Evolutionary conservation across 192 early-diverging fungal species (phyloP).

Genomic region (Coemansia sp.): DNA sequence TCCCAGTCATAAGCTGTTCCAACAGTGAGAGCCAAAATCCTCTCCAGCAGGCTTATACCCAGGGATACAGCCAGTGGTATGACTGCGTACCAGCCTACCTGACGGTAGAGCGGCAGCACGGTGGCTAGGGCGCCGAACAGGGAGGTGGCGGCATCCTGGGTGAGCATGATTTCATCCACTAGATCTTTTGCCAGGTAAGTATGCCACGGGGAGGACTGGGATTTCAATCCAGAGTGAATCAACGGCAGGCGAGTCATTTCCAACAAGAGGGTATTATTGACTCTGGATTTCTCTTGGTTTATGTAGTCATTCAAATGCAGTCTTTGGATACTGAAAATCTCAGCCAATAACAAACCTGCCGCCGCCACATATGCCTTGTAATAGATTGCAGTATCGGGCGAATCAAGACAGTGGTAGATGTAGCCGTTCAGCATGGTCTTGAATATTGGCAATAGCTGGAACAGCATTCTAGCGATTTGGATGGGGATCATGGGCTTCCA

Average conservation of each 20-base stretch:
- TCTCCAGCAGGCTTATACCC: neutral
- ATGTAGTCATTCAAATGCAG: neutral
- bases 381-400: neutral
- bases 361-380: neutral
- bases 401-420: constrained; percentile 26
- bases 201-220: too few species aligned
- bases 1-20: neutral
- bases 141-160: neutral
- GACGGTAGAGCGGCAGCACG: neutral
- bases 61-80: neutral
- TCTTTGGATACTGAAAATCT: neutral
- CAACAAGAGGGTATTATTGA: neutral
- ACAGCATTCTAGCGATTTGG: neutral
- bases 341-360: neutral
- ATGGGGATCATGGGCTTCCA: constrained; percentile 40
- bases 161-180: too few species aligned
- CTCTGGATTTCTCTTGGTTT: neutral
- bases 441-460: neutral
- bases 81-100: neutral
- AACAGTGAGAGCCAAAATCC: neutral
- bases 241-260: neutral
- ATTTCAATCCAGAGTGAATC: neutral
- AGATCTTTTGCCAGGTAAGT: too few species aligned
- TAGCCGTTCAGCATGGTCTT: constrained; percentile 1
- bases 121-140: neutral